Evolutionary conservation across 345 rosid genomes (phyloP).

Genomic region (Linum trigynum): DNA sequence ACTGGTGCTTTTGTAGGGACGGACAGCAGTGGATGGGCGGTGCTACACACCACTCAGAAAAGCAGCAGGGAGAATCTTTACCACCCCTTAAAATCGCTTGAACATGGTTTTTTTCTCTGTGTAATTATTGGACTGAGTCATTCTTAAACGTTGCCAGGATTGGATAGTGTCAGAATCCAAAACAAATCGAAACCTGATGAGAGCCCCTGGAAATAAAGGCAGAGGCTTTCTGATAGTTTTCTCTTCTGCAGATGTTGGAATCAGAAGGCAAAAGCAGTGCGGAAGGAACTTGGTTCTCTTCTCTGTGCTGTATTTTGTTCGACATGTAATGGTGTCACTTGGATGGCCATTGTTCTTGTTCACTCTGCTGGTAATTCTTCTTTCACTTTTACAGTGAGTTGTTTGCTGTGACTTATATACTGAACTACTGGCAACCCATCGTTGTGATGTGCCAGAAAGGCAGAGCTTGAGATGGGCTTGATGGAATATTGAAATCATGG

Average conservation of each 20-base stretch:
- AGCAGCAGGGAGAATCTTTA: constrained; percentile 18
- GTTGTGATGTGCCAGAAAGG: constrained; percentile 4
- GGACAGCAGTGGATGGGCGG: constrained; percentile 31
- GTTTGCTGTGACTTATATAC: constrained; percentile 11
- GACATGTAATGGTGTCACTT: constrained; percentile 10
- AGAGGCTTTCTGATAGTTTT: too few species aligned
- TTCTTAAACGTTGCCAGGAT: constrained; percentile 8
- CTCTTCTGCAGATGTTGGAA: too few species aligned
- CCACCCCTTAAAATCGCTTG: constrained; percentile 4
- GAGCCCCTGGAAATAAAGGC: neutral
- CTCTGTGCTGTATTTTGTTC: constrained; percentile 2
- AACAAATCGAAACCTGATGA: neutral
- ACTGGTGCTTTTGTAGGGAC: constrained; percentile 39
- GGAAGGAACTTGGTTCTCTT: neutral
- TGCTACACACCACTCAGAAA: constrained; percentile 20
- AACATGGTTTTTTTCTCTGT: neutral
- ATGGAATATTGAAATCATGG: too few species aligned
- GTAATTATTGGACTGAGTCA: constrained; percentile 12
- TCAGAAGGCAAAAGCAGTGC: neutral
- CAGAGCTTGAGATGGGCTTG: neutral
- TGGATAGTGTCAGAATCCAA: neutral
- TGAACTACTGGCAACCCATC: constrained; percentile 17
- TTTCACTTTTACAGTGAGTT: neutral
- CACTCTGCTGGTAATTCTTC: neutral
- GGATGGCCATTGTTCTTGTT: neutral